These are phyloP conservation scores for Lignosus rhinocerotis DNA, from an alignment of 1,284 basidiomycete species.

Conservation along the genomic window DNA sequence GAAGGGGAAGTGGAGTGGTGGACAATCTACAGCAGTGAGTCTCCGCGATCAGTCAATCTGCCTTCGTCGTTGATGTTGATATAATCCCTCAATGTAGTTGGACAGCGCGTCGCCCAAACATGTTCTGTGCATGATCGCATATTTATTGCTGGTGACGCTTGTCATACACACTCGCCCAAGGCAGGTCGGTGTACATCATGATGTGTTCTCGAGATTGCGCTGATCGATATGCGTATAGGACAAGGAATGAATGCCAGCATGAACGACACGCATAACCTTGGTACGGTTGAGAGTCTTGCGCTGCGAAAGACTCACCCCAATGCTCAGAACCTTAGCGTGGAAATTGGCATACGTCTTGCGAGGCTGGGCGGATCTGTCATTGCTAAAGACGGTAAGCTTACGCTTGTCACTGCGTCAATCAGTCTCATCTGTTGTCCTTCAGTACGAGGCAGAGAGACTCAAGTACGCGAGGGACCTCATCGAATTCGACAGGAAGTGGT, in stretches of 20 bases:
- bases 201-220: neutral
- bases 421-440: constrained; percentile 57
- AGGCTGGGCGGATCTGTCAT: constrained; percentile 63
- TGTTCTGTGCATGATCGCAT: constrained; percentile 70
- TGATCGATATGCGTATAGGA: constrained; percentile 41
- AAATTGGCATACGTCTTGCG: constrained; percentile 74
- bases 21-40: constrained; percentile 66
- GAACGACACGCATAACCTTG: constrained; percentile 81
- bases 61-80: neutral
- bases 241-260: constrained; percentile 76
- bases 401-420: neutral
- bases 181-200: constrained; percentile 31
- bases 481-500: constrained; percentile 74
- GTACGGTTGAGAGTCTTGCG: constrained; percentile 33
- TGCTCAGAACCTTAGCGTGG: constrained; percentile 50
- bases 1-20: constrained; percentile 76
- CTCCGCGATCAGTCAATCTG: neutral
- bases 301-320: too few relatives aligned
- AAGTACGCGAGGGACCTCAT: constrained; percentile 82
- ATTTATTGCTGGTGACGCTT: constrained; percentile 82
- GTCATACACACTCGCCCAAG: constrained; percentile 85
- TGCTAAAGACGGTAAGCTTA: constrained; percentile 70
- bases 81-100: constrained; percentile 41
- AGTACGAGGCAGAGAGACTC: constrained; percentile 75
- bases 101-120: constrained; percentile 73